Conservation (phyloP, 495 filamentous ascomycete species). For the Podospora appendiculata region DNA sequence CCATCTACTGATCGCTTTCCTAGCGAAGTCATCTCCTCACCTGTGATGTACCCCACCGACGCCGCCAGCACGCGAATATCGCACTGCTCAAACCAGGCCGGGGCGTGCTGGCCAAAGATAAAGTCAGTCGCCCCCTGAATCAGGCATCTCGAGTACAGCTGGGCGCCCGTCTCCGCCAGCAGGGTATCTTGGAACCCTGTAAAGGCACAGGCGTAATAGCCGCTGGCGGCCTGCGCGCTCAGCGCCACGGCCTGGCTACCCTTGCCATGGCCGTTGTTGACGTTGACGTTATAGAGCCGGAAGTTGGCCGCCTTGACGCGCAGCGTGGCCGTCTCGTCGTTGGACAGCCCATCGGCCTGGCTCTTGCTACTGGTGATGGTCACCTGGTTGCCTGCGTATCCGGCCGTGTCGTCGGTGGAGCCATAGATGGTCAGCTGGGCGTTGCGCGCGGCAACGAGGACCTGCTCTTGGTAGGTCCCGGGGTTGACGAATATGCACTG, state of each 20-base stretch:
- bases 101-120: constrained; percentile 56
- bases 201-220: constrained; percentile 52
- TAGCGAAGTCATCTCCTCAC: constrained; percentile 8
- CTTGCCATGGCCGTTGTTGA: constrained; percentile 47
- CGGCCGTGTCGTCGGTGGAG: constrained; percentile 47
- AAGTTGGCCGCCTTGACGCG: constrained; percentile 43
- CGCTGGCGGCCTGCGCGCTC: constrained; percentile 44
- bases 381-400: constrained; percentile 50
- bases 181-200: constrained; percentile 57
- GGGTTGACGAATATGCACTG: constrained; percentile 59
- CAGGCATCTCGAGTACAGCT: constrained; percentile 47
- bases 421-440: constrained; percentile 50
- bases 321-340: constrained; percentile 47
- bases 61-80: constrained; percentile 47
- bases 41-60: constrained; percentile 45
- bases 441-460: constrained; percentile 40
- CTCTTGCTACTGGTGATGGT: constrained; percentile 43
- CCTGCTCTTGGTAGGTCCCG: constrained; percentile 52
- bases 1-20: neutral
- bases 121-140: constrained; percentile 59
- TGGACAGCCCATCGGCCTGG: constrained; percentile 33
- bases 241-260: constrained; percentile 54
- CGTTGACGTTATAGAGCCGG: constrained; percentile 57
- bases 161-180: constrained; percentile 48
- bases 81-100: constrained; percentile 53